A percentile compares a stretch with the other conserved stretches of the same genome.
phyloP scores from a whole-genome alignment of 2,329 filamentous ascomycete genomes.

The Penicillium sp. region DNA sequence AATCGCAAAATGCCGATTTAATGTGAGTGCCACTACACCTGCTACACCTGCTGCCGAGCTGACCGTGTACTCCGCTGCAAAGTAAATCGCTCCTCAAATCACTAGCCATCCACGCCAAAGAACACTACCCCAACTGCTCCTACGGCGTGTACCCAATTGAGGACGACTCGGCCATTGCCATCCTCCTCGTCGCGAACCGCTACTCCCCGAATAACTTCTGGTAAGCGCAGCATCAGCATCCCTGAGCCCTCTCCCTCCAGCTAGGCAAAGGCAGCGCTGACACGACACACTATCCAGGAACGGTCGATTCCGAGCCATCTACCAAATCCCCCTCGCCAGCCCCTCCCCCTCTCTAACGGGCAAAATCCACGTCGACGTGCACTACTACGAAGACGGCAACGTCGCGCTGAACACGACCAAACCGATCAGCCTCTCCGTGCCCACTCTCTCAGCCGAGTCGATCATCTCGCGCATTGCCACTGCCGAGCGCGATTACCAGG shows the following conservation, averaged over 20 bases:
- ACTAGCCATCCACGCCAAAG: conserved; percentile 74
- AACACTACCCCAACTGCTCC: conserved; percentile 84
- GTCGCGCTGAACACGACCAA: conserved; percentile 92
- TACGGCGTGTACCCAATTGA: conserved; percentile 83
- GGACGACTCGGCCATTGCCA: conserved; percentile 73
- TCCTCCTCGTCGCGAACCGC: conserved; percentile 90
- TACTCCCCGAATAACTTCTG: conserved; percentile 99
- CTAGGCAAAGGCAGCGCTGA: too few species aligned
- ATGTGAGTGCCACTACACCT: conserved; percentile 64
- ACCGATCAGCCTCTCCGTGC: conserved; percentile 65
- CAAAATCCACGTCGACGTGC: conserved; percentile 88
- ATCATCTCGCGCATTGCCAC: conserved; percentile 77
- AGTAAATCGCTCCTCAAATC: conserved; percentile 85
- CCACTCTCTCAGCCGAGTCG: conserved; percentile 67
- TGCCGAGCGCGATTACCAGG: conserved; percentile 90
- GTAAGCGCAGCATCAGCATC: too few species aligned
- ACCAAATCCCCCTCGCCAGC: conserved; percentile 74
- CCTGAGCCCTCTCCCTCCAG: too few species aligned
- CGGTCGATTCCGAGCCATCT: conserved; percentile 91
- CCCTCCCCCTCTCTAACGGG: conserved; percentile 67
- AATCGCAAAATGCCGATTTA: conserved; percentile 76
- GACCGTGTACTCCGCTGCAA: too few species aligned
- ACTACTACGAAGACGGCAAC: conserved; percentile 99
- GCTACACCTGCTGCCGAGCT: too few species aligned
- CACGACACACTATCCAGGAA: too few species aligned